These are phyloP conservation scores for Azolla pinnata DNA, from an alignment of 75 land plant genomes.

Conservation along the genomic window DNA sequence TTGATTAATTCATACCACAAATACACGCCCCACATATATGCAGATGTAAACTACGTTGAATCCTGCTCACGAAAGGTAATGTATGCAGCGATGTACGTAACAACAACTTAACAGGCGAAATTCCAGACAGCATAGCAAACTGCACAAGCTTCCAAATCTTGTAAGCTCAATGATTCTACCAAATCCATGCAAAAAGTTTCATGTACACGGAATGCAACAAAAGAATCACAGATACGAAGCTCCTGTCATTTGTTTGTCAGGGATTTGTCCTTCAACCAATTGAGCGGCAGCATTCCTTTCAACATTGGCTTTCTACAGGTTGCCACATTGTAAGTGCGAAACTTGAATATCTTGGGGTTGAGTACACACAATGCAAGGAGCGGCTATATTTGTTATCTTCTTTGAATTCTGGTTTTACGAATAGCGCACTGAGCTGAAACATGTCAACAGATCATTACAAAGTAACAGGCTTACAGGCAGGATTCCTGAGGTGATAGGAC, in stretches of 20 bases:
- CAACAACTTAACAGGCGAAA: slow-evolving; percentile 83
- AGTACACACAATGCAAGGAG: no score
- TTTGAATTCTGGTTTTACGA: no score
- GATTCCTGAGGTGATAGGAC: slow-evolving; percentile 74
- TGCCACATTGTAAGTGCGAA: slow-evolving; percentile 82
- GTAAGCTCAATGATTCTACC: slow-evolving; percentile 27
- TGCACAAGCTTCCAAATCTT: slow-evolving; percentile 69
- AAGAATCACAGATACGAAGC: no score
- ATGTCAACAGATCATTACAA: slow-evolving; percentile 23
- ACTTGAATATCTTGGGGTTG: no score
- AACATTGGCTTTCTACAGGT: slow-evolving; percentile 93
- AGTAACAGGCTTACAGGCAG: slow-evolving; percentile 66
- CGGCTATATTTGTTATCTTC: no score
- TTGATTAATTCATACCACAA: no score
- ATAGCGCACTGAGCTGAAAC: no score
- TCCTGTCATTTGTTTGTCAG: slow-evolving; percentile 30
- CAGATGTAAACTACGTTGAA: no score
- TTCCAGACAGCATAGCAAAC: slow-evolving; percentile 81
- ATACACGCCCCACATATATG: no score
- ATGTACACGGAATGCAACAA: no score
- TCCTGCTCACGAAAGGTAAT: no score
- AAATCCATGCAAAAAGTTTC: neutral
- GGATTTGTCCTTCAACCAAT: slow-evolving; percentile 74
- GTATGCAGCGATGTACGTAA: slow-evolving; percentile 69
- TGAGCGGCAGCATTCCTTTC: slow-evolving; percentile 81